Conservation (phyloP, 2,329 filamentous ascomycete genomes). For the Cladosporium austrohemisphaericum region DNA sequence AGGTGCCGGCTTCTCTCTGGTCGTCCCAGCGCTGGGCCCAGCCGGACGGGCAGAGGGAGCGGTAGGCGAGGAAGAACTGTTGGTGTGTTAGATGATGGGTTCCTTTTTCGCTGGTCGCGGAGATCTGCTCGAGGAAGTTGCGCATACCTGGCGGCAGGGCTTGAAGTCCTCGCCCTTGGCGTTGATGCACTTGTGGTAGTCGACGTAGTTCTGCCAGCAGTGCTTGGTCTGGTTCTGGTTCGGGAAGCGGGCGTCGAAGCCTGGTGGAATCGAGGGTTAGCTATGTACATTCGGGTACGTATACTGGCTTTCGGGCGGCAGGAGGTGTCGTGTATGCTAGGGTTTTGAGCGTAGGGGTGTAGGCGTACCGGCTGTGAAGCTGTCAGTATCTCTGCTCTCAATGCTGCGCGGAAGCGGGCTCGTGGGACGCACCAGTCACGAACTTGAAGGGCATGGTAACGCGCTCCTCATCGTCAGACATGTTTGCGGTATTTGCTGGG, state of each 20-base stretch:
- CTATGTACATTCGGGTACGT: background rate
- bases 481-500: slow-evolving; percentile 55
- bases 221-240: slow-evolving; percentile 99
- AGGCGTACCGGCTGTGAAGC: slow-evolving; percentile 32
- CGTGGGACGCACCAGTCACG: slow-evolving; percentile 76
- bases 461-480: slow-evolving; percentile 84
- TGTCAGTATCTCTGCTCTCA: slow-evolving; percentile 27
- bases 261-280: slow-evolving; percentile 44
- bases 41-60: slow-evolving; percentile 91
- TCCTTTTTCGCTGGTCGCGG: background rate
- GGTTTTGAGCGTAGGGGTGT: background rate
- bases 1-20: slow-evolving; percentile 68
- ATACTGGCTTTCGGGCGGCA: background rate
- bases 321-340: background rate
- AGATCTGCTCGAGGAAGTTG: background rate
- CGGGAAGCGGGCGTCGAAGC: slow-evolving; percentile 98
- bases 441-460: slow-evolving; percentile 99
- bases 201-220: slow-evolving; percentile 99
- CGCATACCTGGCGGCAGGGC: slow-evolving; percentile 85
- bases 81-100: background rate
- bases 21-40: slow-evolving; percentile 97
- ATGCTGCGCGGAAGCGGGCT: slow-evolving; percentile 30
- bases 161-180: slow-evolving; percentile 99
- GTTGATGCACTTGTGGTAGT: slow-evolving; percentile 99
- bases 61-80: slow-evolving; percentile 94